A percentile compares a stretch with the other conserved stretches of the same genome.
Conservation (phyloP, 129 eudicot species). For the Apium graveolens region DNA sequence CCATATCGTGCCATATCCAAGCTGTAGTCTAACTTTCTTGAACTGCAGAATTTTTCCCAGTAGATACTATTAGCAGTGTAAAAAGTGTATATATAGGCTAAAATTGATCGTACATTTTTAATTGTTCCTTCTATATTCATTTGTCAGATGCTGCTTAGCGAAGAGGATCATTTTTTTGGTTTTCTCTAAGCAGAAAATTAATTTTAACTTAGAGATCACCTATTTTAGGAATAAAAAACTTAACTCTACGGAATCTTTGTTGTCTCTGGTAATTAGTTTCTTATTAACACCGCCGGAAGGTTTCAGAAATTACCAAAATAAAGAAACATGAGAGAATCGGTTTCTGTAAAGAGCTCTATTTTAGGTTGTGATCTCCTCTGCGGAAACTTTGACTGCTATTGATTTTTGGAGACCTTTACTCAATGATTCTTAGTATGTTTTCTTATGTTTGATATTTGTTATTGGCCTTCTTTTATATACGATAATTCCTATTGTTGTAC, state of each 20-base stretch:
- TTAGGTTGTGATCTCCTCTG: neutral
- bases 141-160: neutral
- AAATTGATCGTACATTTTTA: neutral
- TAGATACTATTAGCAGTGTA: neutral
- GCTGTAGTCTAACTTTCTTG: neutral
- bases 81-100: neutral
- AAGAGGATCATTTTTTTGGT: neutral
- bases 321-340: neutral
- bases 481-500: neutral
- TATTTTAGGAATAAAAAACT: neutral
- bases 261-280: neutral
- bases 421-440: neutral
- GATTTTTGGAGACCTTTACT: neutral
- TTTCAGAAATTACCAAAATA: neutral
- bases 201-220: neutral
- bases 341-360: neutral
- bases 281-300: neutral
- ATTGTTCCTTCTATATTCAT: neutral
- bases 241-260: neutral
- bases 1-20: neutral
- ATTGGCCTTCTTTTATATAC: neutral
- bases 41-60: neutral
- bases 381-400: neutral
- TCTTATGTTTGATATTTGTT: neutral
- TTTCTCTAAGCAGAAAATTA: neutral